These are phyloP conservation scores for Iris macrosiphon DNA, from an alignment of 106 monocot species.

Conservation along the genomic window DNA sequence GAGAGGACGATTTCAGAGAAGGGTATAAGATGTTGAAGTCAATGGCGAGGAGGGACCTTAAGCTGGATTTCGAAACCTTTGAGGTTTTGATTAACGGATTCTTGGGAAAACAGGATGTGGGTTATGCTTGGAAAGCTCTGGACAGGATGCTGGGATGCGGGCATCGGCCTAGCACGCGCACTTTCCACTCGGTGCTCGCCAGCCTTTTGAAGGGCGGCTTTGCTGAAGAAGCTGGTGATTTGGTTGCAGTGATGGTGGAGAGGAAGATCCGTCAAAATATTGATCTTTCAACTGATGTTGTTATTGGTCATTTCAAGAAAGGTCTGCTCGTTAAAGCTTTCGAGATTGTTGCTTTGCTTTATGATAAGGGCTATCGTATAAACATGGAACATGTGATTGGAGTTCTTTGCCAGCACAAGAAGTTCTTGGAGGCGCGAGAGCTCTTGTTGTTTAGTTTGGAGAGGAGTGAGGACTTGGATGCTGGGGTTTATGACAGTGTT, in stretches of 20 bases:
- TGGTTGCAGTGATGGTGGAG: conserved; percentile 65
- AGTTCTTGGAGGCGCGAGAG: conserved; percentile 54
- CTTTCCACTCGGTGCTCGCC: conserved; percentile 58
- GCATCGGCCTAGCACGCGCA: conserved; percentile 53
- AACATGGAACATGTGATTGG: conserved; percentile 62
- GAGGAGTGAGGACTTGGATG: conserved; percentile 27
- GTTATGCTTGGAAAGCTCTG: conserved; percentile 49
- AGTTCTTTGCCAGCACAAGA: conserved; percentile 33
- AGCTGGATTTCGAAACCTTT: conserved; percentile 56
- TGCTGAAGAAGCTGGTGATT: conserved; percentile 40
- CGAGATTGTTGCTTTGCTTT: conserved; percentile 37
- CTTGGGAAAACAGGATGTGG: conserved; percentile 23
- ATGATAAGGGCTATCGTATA: conserved; percentile 62
- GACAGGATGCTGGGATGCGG: conserved; percentile 65
- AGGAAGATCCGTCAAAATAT: conserved; percentile 67
- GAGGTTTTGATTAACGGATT: conserved; percentile 52
- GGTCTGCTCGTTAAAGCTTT: conserved; percentile 45
- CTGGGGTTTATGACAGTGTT: conserved; percentile 14
- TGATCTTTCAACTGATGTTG: conserved; percentile 52
- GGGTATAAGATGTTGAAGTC: conserved; percentile 47
- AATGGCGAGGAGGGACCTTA: conserved; percentile 65
- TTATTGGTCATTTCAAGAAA: conserved; percentile 29
- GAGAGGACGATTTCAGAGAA: conserved; percentile 33
- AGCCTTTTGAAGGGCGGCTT: conserved; percentile 31
- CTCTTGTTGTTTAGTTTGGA: conserved; percentile 66